Evolutionary conservation across 129 eudicot genomes (phyloP), one percentile per base, ranked within the genome.

Genomic region (Helianthus tuberosus): DNA sequence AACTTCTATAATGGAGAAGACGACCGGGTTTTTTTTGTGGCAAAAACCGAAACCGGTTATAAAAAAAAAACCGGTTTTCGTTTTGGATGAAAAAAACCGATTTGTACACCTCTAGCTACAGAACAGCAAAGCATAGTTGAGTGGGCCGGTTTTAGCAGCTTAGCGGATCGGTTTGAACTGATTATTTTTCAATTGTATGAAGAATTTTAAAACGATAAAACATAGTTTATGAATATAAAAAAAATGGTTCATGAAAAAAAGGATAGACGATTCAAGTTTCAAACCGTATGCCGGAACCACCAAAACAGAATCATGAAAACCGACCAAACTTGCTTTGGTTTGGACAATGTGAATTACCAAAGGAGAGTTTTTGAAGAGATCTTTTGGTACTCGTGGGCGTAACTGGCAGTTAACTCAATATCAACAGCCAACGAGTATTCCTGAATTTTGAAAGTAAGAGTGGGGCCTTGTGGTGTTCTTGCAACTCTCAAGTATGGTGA

Each of bases 401-500:
- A 85, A 73, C 80, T 94, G 97, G 48, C 96, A 86, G 76, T 81
- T 88, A 44, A 82, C n/a, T n/a, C 86, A 49, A 94, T 77, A 79
- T 94, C 98, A 76, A 88, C 87, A 77, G 96, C 97, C 67, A 94
- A 85, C 3, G 97, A 88, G 66, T 90, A 94, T 27, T 91, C 87
- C 3, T 88, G 91, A 78, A 94, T 91, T 72, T 91, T 91, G 63
- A 90, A 94, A 17, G 97, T 86, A 73, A 94, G 87, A 49, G 99
- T 94, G 16, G 99, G 99, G 3, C 97, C 99, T 79, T 94, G 99
- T 32, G 32, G 97, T 5, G 97, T 91, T 80, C 89, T 80, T 35
- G 97, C 97, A 75, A 94, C 97, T 78, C 97, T 91, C 89, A 94
- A 76, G 82, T 86, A 94, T 15, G 97, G 96, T 8, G 97, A 88